Evolutionary conservation across 345 rosid species (phyloP).

Genomic region (Clarkia xantiana): DNA sequence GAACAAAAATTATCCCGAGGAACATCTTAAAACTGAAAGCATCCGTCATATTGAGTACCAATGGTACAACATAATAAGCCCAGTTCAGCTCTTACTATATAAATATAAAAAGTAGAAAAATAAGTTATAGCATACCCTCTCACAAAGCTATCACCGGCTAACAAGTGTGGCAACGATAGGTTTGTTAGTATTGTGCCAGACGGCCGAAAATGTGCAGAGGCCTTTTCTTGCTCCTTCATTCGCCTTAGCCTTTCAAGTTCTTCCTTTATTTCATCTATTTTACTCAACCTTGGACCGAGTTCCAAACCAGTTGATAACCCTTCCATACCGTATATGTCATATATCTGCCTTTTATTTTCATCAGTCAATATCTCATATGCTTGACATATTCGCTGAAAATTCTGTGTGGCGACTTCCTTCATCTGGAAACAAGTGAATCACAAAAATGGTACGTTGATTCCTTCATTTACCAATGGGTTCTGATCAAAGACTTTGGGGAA

Average conservation of each 20-base stretch:
- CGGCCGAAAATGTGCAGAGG: slow-evolving; percentile 45
- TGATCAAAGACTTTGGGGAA: neutral
- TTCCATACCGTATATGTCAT: slow-evolving; percentile 94
- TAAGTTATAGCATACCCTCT: slow-evolving; percentile 39
- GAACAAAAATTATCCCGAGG: too few species aligned
- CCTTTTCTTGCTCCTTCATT: slow-evolving; percentile 56
- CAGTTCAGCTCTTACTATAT: neutral
- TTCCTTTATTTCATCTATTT: slow-evolving; percentile 68
- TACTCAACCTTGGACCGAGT: slow-evolving; percentile 72
- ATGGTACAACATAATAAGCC: neutral
- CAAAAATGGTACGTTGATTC: neutral
- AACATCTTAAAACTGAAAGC: too few species aligned
- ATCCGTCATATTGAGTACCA: too few species aligned
- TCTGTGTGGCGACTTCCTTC: slow-evolving; percentile 80
- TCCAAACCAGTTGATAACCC: slow-evolving; percentile 78
- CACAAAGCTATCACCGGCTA: slow-evolving; percentile 80
- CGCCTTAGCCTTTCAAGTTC: slow-evolving; percentile 59
- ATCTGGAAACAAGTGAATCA: slow-evolving; percentile 27
- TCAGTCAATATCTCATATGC: slow-evolving; percentile 81
- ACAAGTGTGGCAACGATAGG: slow-evolving; percentile 56
- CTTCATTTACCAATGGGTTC: neutral
- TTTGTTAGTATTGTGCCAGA: slow-evolving; percentile 53
- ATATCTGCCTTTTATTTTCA: slow-evolving; percentile 65
- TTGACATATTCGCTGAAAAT: slow-evolving; percentile 84
- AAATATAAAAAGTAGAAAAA: neutral